phyloP scores from a whole-genome alignment of 805 yeast genomes.

The Yamadazyma takamatsuzukensis region DNA sequence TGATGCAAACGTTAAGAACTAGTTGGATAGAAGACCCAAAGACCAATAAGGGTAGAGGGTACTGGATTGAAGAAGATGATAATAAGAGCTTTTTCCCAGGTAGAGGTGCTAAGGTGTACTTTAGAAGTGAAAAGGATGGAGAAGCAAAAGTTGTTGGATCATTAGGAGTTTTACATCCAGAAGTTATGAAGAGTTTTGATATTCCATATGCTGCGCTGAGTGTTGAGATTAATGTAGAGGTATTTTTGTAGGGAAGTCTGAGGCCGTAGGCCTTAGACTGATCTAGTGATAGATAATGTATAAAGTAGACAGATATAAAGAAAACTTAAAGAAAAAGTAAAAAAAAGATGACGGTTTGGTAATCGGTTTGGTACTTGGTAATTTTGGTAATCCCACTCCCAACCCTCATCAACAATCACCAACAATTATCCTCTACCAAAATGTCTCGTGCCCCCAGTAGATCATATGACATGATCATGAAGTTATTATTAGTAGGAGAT shows the following conservation, averaged over 20 bases:
- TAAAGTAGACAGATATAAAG: too few relatives aligned
- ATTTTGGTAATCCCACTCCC: too few relatives aligned
- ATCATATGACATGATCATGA: slow-evolving; percentile 86
- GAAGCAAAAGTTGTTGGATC: slow-evolving; percentile 65
- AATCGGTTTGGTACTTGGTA: too few relatives aligned
- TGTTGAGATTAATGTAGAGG: slow-evolving; percentile 87
- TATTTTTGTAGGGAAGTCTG: slow-evolving; percentile 76
- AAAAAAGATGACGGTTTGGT: too few relatives aligned
- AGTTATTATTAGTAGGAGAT: slow-evolving; percentile 89
- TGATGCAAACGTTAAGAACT: slow-evolving; percentile 94
- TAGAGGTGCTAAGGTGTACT: slow-evolving; percentile 87
- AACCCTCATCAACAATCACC: too few relatives aligned
- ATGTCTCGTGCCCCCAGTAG: slow-evolving; percentile 66
- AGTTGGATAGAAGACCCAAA: slow-evolving; percentile 66
- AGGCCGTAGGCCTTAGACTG: too few relatives aligned
- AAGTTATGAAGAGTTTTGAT: slow-evolving; percentile 80
- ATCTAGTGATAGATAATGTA: too few relatives aligned
- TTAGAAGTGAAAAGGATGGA: slow-evolving; percentile 61
- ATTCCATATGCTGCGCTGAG: slow-evolving; percentile 90
- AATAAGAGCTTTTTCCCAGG: slow-evolving; percentile 90
- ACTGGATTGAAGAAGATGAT: slow-evolving; percentile 76
- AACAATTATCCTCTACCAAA: too few relatives aligned
- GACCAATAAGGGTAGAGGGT: slow-evolving; percentile 62
- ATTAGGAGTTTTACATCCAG: slow-evolving; percentile 94
- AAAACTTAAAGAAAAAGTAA: too few relatives aligned